phyloP scores from a whole-genome alignment of 2,329 filamentous ascomycete species.

The Paradendryphiella salina region DNA sequence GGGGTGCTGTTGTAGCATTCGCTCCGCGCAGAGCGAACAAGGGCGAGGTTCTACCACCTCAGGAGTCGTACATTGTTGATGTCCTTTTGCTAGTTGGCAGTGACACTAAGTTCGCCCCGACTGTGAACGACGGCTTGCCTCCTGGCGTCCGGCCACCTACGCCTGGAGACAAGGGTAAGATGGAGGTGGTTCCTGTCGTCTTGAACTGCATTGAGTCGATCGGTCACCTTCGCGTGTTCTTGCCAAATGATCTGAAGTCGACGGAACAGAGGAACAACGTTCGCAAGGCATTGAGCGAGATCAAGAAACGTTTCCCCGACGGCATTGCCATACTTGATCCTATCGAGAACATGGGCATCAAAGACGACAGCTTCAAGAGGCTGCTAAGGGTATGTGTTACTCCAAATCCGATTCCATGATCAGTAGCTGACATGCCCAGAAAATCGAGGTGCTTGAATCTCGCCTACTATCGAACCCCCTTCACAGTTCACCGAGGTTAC shows the following conservation, averaged over 20 bases:
- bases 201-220: conserved; percentile 84
- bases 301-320: conserved; percentile 86
- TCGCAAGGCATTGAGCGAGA: conserved; percentile 71
- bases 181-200: conserved; percentile 84
- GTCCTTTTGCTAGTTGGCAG: conserved; percentile 71
- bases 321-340: conserved; percentile 88
- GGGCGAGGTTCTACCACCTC: conserved; percentile 67
- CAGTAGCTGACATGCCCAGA: conserved; percentile 55
- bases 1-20: conserved; percentile 85
- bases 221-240: conserved; percentile 78
- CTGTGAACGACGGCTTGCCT: conserved; percentile 68
- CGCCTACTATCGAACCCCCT: conserved; percentile 85
- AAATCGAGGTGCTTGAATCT: conserved; percentile 96
- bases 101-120: conserved; percentile 56
- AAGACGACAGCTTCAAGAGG: conserved; percentile 90
- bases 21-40: conserved; percentile 67
- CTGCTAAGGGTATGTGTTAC: conserved; percentile 63
- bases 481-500: conserved; percentile 83
- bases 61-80: conserved; percentile 81
- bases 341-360: conserved; percentile 94
- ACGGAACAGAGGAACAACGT: conserved; percentile 69
- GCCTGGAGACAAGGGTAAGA: conserved; percentile 67
- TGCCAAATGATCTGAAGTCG: conserved; percentile 74
- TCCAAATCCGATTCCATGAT: not conserved
- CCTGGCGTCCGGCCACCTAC: conserved; percentile 63